Base-by-base conservation (phyloP, 441 rosid genomes). In the Erodium moschatum region DNA sequence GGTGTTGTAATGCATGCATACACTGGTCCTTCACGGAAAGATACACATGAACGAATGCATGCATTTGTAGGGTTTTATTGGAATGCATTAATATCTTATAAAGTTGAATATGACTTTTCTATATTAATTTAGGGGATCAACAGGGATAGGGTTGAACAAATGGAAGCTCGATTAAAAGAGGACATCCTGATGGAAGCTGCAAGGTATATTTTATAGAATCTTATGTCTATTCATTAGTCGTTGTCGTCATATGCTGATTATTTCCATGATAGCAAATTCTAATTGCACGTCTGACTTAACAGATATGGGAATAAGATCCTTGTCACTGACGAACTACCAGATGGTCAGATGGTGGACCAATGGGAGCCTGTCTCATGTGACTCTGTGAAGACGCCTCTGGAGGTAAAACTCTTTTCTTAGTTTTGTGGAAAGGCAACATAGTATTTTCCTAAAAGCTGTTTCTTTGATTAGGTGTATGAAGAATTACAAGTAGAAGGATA, bases 291-390 rank as follows among this genome's bases (percentile, higher is more conserved):
- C 70, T 81, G 77, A 69, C 77, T 15, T 83, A 68, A 70, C 92
- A 95, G 99, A 81, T 95, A 89, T 75, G 97, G 92, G 73, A 89
- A 91, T 80, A 95, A 95, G 88, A 91, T 95, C 82, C 97, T 91
- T 70, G 99, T 95, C 77, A 95, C 97, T 65, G 99, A 91, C 85
- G 99, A 95, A 83, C 89, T 95, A 70, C 97, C 97, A 61, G 96
- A 90, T 86, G 97, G 97, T 81, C 96, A 90, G 81, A 90, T 95
- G 92, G 99, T 95, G 74, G 99, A 95, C 81, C 97, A 90, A 63
- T 95, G 97, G 99, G 99, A 91, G 81, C 90, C 94, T 48, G 96
- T 95, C 42, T 91, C 96, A 38, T 56, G 73, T 75, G 92, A 85
- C 85, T 88, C 96, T 66, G 87, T 95, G 81, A 91, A 90, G 91